These are phyloP conservation scores for Vaccinium macrocarpon DNA, from an alignment of 148 eudicot genomes.

Conservation along the genomic window DNA sequence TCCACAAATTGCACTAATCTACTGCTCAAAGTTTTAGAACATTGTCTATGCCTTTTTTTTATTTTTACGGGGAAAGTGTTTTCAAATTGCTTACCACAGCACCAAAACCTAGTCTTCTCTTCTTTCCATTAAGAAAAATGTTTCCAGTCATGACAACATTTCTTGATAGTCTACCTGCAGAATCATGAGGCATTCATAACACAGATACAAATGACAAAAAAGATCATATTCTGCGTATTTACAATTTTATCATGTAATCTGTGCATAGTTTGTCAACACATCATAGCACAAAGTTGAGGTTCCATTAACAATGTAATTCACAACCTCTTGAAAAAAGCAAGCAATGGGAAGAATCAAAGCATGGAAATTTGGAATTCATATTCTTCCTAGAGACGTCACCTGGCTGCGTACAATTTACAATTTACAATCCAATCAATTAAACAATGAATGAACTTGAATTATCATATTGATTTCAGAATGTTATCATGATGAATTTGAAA, in stretches of 20 bases:
- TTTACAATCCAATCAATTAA: too few species aligned
- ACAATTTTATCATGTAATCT: neutral
- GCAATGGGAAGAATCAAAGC: neutral
- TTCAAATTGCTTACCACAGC: slow-evolving; percentile 48
- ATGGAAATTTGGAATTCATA: neutral
- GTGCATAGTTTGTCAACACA: neutral
- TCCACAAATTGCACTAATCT: neutral
- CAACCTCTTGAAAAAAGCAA: neutral
- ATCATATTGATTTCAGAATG: too few species aligned
- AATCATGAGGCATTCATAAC: neutral
- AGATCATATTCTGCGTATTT: neutral
- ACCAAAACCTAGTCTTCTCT: slow-evolving; percentile 61
- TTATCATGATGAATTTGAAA: too few species aligned
- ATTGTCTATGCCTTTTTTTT: neutral
- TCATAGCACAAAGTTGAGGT: neutral
- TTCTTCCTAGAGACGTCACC: too few species aligned
- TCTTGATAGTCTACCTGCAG: slow-evolving; percentile 71
- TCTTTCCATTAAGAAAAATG: slow-evolving; percentile 69
- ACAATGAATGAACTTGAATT: too few species aligned
- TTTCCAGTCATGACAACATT: slow-evolving; percentile 83
- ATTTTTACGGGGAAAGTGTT: neutral
- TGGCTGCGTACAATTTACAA: too few species aligned
- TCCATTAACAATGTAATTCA: too few species aligned
- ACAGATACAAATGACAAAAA: neutral
- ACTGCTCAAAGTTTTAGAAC: neutral